These are phyloP conservation scores for Chytridiales sp. DNA, from an alignment of 371 early-diverging fungal species.

Conservation along the genomic window DNA sequence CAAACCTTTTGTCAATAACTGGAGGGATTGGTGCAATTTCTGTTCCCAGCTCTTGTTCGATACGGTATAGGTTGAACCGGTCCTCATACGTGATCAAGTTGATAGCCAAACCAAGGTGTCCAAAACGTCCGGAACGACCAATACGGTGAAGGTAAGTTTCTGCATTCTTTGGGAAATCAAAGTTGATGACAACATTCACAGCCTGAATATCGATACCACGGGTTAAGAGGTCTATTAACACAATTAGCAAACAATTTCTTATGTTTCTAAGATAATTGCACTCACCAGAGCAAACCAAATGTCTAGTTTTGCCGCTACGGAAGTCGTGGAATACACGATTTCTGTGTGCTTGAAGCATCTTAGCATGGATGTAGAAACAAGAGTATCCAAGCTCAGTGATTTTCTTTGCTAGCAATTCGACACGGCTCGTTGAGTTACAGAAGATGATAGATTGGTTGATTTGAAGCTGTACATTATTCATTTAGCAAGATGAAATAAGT, in stretches of 20 bases:
- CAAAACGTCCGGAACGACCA: slow-evolving; percentile 95
- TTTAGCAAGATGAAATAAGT: not conserved
- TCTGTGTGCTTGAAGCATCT: slow-evolving; percentile 96
- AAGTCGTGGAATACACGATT: slow-evolving; percentile 99
- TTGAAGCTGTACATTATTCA: slow-evolving; percentile 63
- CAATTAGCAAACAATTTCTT: not conserved
- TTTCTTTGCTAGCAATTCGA: slow-evolving; percentile 95
- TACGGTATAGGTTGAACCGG: slow-evolving; percentile 90
- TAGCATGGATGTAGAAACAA: slow-evolving; percentile 97
- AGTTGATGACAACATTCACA: slow-evolving; percentile 99
- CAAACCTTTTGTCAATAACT: slow-evolving; percentile 86
- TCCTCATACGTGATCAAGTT: slow-evolving; percentile 97
- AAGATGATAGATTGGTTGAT: slow-evolving; percentile 99
- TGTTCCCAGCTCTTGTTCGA: slow-evolving; percentile 96
- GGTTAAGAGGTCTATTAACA: slow-evolving; percentile 85
- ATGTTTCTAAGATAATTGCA: slow-evolving; percentile 9
- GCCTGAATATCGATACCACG: slow-evolving; percentile 99
- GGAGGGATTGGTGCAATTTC: slow-evolving; percentile 96
- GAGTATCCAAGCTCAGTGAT: slow-evolving; percentile 98
- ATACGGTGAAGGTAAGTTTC: slow-evolving; percentile 99
- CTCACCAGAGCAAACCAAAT: slow-evolving; percentile 87
- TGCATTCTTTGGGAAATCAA: slow-evolving; percentile 98
- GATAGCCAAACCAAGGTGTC: slow-evolving; percentile 96
- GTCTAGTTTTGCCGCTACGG: slow-evolving; percentile 92
- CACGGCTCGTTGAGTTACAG: slow-evolving; percentile 97